Evolutionary conservation across 2,329 filamentous ascomycete genomes (phyloP), one percentile per base, ranked within the genome.

Genomic region (Aotearoamyces nothofagi): DNA sequence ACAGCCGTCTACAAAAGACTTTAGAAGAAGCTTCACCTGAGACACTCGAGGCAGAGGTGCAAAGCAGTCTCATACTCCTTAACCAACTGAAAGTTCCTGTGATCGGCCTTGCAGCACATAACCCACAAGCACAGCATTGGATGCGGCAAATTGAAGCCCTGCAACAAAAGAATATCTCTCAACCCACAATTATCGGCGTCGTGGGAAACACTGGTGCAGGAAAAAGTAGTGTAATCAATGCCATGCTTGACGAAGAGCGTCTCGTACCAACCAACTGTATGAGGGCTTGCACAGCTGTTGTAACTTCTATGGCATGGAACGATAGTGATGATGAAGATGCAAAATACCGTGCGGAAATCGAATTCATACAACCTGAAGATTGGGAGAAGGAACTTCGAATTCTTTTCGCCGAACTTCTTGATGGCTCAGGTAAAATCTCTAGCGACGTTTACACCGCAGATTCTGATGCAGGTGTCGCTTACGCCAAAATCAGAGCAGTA

Each of bases 191-290:
- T n/a, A 20, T 45, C 24, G 41, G 42, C 7, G 39, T 44, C 17
- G 34, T 45, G 10, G 41, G 42, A 3, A 42, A 41, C 27, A 45
- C 40, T 11, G 43, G 43, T n/a, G 39, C 40, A 12, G 43, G 42
- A 3, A 45, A 45, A 22, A 34, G 27, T 17, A 41, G 37, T 29
- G 31, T 43, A 6, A 43, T 45, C 4, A 45, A 45, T 27, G 42
- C 40, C 10, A 36, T 63, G 38, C 49, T 63, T 3, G 56, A 62
- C 28, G 58, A 62, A 37, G 60, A 64, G 36, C 50, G 57, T 5
- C 42, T 64, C 1, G 54, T 62, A 0, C 58, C 58, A 0, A 62
- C 55, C 0, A 61, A 59, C 26, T 60, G 55, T 37, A 61, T 61
- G 56, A 45, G 55, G 17, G 59, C 58, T 6, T 61, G 58, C 24